phyloP scores from a whole-genome alignment of 371 early-diverging fungal genomes.

The Mucor saturninus region DNA sequence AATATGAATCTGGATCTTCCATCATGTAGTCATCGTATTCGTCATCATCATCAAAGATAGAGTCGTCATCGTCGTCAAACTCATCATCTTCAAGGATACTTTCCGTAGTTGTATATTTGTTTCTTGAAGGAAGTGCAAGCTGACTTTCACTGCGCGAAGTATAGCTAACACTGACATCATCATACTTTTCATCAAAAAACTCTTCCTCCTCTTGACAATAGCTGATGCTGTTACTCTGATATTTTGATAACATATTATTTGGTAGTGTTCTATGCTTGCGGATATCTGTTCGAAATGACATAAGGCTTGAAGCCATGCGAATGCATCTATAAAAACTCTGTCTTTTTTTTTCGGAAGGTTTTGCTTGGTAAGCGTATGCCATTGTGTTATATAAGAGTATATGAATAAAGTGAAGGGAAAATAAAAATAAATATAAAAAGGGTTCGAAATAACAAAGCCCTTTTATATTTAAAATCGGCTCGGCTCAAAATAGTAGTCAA shows the following conservation, averaged over 20 bases:
- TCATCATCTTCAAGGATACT: conserved; percentile 14
- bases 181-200: conserved; percentile 4
- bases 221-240: background rate
- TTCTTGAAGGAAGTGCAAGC: conserved; percentile 13
- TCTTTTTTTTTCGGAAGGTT: conserved; percentile 16
- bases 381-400: conserved; percentile 2
- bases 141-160: conserved; percentile 9
- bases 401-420: background rate
- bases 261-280: conserved; percentile 17
- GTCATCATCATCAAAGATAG: conserved; percentile 8
- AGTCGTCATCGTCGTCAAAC: conserved; percentile 1
- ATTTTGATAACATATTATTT: background rate
- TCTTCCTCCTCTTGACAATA: conserved; percentile 9
- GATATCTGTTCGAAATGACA: conserved; percentile 13
- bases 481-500: background rate
- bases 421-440: conserved; percentile 3
- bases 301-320: conserved; percentile 18
- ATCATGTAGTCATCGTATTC: conserved; percentile 7
- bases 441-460: background rate
- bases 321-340: conserved; percentile 22
- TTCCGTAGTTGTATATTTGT: background rate
- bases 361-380: background rate
- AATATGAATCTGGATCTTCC: background rate
- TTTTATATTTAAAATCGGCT: background rate
- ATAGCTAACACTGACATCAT: background rate